Conservation (phyloP, 1,139 yeast genomes). For the Blastobotrys petasosporus region DNA sequence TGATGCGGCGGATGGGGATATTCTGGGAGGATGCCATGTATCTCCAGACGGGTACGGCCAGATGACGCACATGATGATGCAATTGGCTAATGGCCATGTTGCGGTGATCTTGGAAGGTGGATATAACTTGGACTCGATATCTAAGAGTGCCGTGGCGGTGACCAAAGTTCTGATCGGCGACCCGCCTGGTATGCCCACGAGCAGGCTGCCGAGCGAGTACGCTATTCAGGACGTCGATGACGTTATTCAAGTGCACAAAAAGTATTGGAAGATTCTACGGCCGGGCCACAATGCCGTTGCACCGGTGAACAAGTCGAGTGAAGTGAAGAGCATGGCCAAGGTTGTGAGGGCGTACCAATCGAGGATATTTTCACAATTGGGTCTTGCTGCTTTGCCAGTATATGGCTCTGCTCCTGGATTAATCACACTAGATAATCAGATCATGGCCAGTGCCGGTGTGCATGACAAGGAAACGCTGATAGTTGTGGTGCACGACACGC, state of each 20-base stretch:
- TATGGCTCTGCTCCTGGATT: slow-evolving; percentile 30
- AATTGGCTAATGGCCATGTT: slow-evolving; percentile 79
- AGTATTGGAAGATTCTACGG: slow-evolving; percentile 79
- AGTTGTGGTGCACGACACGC: slow-evolving; percentile 81
- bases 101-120: slow-evolving; percentile 96
- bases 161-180: slow-evolving; percentile 90
- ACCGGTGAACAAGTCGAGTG: slow-evolving; percentile 7
- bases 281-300: slow-evolving; percentile 53
- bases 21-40: slow-evolving; percentile 95
- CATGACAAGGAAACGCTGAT: slow-evolving; percentile 58
- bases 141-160: slow-evolving; percentile 85
- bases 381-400: slow-evolving; percentile 67
- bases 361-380: slow-evolving; percentile 48
- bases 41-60: slow-evolving; percentile 95
- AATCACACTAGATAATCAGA: slow-evolving; percentile 55
- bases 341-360: slow-evolving; percentile 72
- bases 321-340: slow-evolving; percentile 33
- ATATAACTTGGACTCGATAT: slow-evolving; percentile 84
- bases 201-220: slow-evolving; percentile 57
- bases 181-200: slow-evolving; percentile 74
- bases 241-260: slow-evolving; percentile 73
- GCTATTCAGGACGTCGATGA: slow-evolving; percentile 83
- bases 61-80: slow-evolving; percentile 88
- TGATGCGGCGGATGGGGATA: slow-evolving; percentile 98
- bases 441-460: slow-evolving; percentile 70